Evolutionary conservation across 257 asterid species (phyloP), one percentile per base, ranked within the genome.

Genomic region (Echium plantagineum): DNA sequence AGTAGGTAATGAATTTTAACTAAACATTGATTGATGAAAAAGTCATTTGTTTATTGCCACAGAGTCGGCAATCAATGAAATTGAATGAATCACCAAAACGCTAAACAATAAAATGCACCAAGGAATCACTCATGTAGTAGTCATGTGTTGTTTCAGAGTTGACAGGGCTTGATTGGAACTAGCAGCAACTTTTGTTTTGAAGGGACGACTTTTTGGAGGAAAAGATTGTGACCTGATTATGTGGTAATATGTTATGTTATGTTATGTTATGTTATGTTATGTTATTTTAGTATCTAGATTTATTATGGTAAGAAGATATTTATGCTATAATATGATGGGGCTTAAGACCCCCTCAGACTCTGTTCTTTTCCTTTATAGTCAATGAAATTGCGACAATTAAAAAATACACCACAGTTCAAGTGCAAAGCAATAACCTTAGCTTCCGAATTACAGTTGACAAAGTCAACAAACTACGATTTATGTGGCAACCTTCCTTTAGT

Each of bases 401-500:
- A 61, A 32, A 61, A 61, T 30, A 42, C 15, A 48, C 54, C 55
- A 21, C 52, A 52, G 57, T 16, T 54, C 51, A 58, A 51, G 31
- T 55, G 55, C 21, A 52, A 16, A n/a, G 22, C 7, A 47, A 38
- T 68, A 59, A 86, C 97, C 97, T 87, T 51, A 90, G 89, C 79
- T 90, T 90, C 79, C 97, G 97, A 75, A 90, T 90, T 62, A 90
- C 97, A 46, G 94, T 87, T 70, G 94, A 86, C 58, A 90, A 73
- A 68, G 97, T 89, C 63, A 93, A 76, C 71, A 93, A 84, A 82
- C 99, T 93, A 66, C 99, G 99, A 69, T 93, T 93, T 66, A 93
- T 93, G 74, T 93, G 97, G 83, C 97, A 93, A 55, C 99, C 99
- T 74, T 93, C 99, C 80, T 93, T 93, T 72, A 93, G 85, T 78